Evolutionary conservation across 352 stramenopile genomes (phyloP).

Genomic region (Phytophthora foliorum): DNA sequence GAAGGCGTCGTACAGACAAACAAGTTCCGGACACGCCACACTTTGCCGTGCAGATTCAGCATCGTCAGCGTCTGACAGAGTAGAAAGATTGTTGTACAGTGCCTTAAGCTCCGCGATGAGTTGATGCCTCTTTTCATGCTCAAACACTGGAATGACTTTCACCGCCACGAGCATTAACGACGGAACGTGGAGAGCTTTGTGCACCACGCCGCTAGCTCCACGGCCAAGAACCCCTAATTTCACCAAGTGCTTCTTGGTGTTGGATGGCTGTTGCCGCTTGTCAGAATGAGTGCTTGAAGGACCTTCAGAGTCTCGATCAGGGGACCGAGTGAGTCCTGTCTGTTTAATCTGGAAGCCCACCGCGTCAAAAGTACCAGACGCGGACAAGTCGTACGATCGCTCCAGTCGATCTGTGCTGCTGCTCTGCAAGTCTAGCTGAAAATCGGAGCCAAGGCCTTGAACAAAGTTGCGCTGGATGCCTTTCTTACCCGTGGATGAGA

Average conservation of each 20-base stretch:
- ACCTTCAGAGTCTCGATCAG: slow-evolving; percentile 47
- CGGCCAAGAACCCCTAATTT: slow-evolving; percentile 85
- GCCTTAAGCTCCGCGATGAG: slow-evolving; percentile 89
- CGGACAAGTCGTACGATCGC: slow-evolving; percentile 84
- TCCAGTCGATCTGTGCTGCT: slow-evolving; percentile 66
- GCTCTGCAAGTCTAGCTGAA: slow-evolving; percentile 78
- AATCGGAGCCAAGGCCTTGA: slow-evolving; percentile 68
- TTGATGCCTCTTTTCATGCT: slow-evolving; percentile 90
- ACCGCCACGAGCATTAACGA: slow-evolving; percentile 91
- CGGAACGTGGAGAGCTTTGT: slow-evolving; percentile 91
- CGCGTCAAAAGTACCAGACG: slow-evolving; percentile 84
- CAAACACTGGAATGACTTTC: slow-evolving; percentile 93
- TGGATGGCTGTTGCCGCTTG: slow-evolving; percentile 47
- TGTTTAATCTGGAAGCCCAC: slow-evolving; percentile 89
- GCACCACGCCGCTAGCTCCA: slow-evolving; percentile 89
- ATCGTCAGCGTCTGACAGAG: slow-evolving; percentile 62
- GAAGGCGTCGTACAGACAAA: slow-evolving; percentile 95
- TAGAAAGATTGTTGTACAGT: slow-evolving; percentile 89
- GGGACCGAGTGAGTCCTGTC: slow-evolving; percentile 76
- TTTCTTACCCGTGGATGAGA: slow-evolving; percentile 63
- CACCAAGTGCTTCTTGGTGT: slow-evolving; percentile 85
- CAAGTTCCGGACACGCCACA: slow-evolving; percentile 83
- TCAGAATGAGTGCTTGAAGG: slow-evolving; percentile 27
- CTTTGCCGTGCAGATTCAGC: slow-evolving; percentile 40
- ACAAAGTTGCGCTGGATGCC: slow-evolving; percentile 81